Conservation (phyloP, 2,329 filamentous ascomycete genomes). For the Hymenoscyphus infarciens region DNA sequence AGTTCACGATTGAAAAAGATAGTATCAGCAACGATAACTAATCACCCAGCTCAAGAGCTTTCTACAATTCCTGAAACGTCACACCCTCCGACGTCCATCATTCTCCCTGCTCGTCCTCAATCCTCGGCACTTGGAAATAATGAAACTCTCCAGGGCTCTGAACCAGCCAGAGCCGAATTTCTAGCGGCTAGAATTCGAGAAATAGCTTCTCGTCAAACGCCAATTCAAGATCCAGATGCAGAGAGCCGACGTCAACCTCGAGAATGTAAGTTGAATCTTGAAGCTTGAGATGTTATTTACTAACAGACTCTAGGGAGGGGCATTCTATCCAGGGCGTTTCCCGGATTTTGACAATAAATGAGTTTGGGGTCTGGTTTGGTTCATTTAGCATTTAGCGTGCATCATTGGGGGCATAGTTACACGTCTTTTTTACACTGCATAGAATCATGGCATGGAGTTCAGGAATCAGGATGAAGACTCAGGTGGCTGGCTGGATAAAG, state of each 20-base stretch:
- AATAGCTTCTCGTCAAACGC: slow-evolving; percentile 22
- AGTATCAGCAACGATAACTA: slow-evolving; percentile 8
- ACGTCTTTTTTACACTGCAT: not conserved
- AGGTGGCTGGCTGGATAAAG: not conserved
- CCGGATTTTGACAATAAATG: slow-evolving; percentile 25
- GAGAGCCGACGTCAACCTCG: slow-evolving; percentile 16
- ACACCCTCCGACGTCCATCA: slow-evolving; percentile 16
- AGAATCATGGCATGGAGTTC: not conserved
- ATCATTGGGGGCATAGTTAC: slow-evolving; percentile 5
- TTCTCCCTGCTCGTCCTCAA: slow-evolving; percentile 8
- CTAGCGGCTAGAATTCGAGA: slow-evolving; percentile 29
- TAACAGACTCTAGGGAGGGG: slow-evolving; percentile 24
- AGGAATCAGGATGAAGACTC: not conserved
- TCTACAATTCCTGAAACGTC: slow-evolving; percentile 17
- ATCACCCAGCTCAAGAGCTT: slow-evolving; percentile 8
- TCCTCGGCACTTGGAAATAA: slow-evolving; percentile 7
- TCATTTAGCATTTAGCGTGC: slow-evolving; percentile 21
- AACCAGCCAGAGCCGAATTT: slow-evolving; percentile 17
- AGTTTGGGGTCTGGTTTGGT: not conserved
- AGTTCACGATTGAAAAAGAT: slow-evolving; percentile 13
- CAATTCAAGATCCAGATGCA: slow-evolving; percentile 28
- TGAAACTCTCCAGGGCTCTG: slow-evolving; percentile 1
- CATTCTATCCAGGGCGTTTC: slow-evolving; percentile 27
- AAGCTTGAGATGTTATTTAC: not conserved
- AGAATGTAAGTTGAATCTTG: slow-evolving; percentile 21